phyloP scores from a whole-genome alignment of 2,329 filamentous ascomycete species.

The Endothia cerciana region DNA sequence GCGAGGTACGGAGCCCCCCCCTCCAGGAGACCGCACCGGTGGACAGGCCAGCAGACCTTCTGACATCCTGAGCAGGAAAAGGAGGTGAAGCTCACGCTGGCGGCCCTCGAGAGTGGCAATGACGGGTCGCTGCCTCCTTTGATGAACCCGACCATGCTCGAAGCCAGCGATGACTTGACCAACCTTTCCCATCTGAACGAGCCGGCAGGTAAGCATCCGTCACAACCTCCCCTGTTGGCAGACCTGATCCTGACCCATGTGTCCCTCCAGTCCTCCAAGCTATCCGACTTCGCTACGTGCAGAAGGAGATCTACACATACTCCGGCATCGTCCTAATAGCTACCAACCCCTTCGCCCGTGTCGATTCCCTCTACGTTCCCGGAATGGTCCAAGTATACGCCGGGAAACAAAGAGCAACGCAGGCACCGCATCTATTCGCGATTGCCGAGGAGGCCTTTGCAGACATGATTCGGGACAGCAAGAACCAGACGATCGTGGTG shows the following conservation, averaged over 20 bases:
- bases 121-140: constrained; percentile 83
- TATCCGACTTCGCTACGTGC: constrained; percentile 93
- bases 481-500: constrained; percentile 99
- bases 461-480: constrained; percentile 94
- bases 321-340: constrained; percentile 98
- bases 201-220: constrained; percentile 74
- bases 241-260: constrained; percentile 31
- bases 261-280: constrained; percentile 80
- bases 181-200: constrained; percentile 98
- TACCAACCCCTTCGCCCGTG: constrained; percentile 95
- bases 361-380: constrained; percentile 97
- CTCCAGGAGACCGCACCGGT: background rate
- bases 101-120: constrained; percentile 76
- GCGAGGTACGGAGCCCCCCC: constrained; percentile 67
- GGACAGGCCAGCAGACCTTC: constrained; percentile 4
- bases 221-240: constrained; percentile 4
- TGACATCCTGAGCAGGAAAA: constrained; percentile 62
- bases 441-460: constrained; percentile 98
- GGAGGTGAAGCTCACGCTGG: constrained; percentile 75
- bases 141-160: constrained; percentile 98
- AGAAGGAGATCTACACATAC: constrained; percentile 99
- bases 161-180: constrained; percentile 97
- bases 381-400: constrained; percentile 99
- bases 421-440: constrained; percentile 96
- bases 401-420: constrained; percentile 92